Percentiles rank a stretch among this genome's conserved stretches.
Evolutionary conservation across 2,329 filamentous ascomycete species (phyloP).

Genomic region (Penicillium vulpinum): DNA sequence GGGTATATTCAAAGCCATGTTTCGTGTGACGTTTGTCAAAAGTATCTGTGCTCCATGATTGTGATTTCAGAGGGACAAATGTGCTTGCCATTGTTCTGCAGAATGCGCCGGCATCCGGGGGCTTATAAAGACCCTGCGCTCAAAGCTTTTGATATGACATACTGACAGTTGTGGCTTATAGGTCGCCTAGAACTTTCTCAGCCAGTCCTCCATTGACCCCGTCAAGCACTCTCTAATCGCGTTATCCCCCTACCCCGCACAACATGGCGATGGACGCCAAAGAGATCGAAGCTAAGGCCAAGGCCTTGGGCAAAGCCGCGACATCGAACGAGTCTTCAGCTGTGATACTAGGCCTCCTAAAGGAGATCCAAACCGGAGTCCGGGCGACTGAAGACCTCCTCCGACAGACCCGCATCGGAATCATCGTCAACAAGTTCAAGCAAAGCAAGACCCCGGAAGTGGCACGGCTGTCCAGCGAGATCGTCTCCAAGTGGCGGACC

Average conservation of each 20-base stretch:
- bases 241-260: neutral
- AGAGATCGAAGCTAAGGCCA: constrained; percentile 74
- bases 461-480: constrained; percentile 71
- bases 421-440: constrained; percentile 84
- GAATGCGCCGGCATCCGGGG: constrained; percentile 8
- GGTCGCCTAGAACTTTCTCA: neutral
- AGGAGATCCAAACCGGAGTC: constrained; percentile 75
- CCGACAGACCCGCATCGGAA: constrained; percentile 86
- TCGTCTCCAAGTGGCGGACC: constrained; percentile 68
- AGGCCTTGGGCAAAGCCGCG: constrained; percentile 77
- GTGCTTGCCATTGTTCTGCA: neutral
- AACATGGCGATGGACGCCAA: constrained; percentile 68
- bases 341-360: constrained; percentile 71
- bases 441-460: constrained; percentile 73
- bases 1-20: neutral
- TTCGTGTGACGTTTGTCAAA: neutral
- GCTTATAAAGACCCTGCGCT: neutral
- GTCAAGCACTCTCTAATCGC: neutral
- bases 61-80: neutral
- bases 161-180: neutral
- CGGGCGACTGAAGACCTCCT: constrained; percentile 86
- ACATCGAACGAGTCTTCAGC: constrained; percentile 71
- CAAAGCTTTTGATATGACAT: neutral
- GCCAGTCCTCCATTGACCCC: neutral
- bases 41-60: neutral